Evolutionary conservation across 352 stramenopile genomes (phyloP).

Genomic region (Globisporangium radiosum): DNA sequence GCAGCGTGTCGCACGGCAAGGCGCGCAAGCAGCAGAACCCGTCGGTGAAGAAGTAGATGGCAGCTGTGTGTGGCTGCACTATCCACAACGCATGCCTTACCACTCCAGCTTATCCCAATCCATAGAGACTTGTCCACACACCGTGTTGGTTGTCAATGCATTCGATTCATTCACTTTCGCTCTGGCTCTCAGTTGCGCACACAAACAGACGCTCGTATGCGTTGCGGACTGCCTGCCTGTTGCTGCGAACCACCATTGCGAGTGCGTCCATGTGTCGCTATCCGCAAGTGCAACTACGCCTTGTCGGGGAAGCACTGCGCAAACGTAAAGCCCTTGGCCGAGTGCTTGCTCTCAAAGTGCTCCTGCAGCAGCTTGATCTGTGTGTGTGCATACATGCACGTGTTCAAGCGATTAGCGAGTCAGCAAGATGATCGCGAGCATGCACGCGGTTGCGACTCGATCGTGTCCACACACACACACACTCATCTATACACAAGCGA

Average conservation of each 20-base stretch:
- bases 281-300: background rate
- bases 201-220: no score
- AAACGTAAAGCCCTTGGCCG: constrained; percentile 65
- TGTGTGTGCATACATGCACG: background rate
- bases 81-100: no score
- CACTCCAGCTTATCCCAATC: background rate
- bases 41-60: background rate
- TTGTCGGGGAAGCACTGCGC: constrained; percentile 19
- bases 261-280: background rate
- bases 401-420: background rate
- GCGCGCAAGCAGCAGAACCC: constrained; percentile 21
- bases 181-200: no score
- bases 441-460: no score
- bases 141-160: background rate
- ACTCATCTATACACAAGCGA: constrained; percentile 1
- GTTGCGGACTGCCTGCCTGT: background rate
- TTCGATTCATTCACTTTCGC: background rate
- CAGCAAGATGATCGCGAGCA: background rate
- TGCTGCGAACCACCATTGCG: background rate
- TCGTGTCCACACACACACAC: background rate
- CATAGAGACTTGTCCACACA: background rate
- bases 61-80: no score
- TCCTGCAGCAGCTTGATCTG: constrained; percentile 68
- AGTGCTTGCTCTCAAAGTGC: constrained; percentile 81
- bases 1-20: constrained; percentile 51